Conservation (phyloP, 2,329 filamentous ascomycete genomes). For the Meredithiella fracta region DNA sequence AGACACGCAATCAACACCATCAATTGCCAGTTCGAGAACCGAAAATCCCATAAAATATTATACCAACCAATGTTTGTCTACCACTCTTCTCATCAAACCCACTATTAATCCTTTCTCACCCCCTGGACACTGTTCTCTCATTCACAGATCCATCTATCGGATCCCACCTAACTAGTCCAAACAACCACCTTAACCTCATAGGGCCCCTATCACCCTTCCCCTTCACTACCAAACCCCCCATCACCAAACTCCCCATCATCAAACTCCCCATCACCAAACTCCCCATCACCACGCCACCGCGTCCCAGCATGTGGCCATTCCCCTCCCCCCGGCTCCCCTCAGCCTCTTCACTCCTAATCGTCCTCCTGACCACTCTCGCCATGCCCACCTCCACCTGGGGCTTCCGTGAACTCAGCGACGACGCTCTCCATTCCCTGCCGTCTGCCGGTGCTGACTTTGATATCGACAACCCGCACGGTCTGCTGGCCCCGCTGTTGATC, state of each 20-base stretch:
- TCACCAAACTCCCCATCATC: neutral
- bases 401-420: constrained; percentile 50
- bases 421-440: constrained; percentile 54
- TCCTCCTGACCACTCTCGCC: neutral
- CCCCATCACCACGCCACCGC: neutral
- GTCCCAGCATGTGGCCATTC: neutral
- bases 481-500: constrained; percentile 74
- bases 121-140: neutral
- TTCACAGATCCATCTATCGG: neutral
- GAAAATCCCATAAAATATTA: neutral
- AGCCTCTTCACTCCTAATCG: neutral
- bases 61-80: neutral
- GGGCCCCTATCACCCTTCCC: too few species aligned
- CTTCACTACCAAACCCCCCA: neutral
- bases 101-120: neutral
- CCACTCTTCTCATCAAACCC: neutral
- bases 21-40: too few species aligned
- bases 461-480: constrained; percentile 47
- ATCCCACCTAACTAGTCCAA: neutral
- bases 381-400: constrained; percentile 13
- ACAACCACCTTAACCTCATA: neutral
- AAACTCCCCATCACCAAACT: neutral
- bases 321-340: neutral
- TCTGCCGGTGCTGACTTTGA: constrained; percentile 62
- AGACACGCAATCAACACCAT: too few species aligned